These are phyloP conservation scores for Thelonectria rubi DNA, from an alignment of 2,329 filamentous ascomycete genomes.

Conservation along the genomic window DNA sequence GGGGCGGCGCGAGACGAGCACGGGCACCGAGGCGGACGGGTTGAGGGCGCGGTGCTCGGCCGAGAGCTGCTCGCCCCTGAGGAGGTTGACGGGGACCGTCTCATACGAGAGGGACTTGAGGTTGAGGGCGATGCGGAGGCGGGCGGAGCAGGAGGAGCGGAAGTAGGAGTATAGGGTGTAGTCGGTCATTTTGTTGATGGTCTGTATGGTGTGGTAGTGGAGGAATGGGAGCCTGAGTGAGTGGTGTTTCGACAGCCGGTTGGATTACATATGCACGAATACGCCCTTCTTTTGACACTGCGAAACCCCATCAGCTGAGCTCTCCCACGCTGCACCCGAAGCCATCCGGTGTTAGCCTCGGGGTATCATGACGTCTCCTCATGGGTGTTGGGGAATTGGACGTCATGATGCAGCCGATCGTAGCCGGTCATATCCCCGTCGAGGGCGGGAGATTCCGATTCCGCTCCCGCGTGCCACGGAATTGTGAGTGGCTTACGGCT, in stretches of 20 bases:
- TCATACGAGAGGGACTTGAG: conserved; percentile 62
- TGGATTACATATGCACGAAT: too few species aligned
- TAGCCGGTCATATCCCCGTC: not conserved
- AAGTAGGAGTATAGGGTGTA: conserved; percentile 67
- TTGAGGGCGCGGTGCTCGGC: conserved; percentile 58
- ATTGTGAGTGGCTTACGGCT: not conserved
- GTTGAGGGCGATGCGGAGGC: conserved; percentile 67
- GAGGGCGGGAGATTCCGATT: not conserved
- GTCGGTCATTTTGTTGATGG: conserved; percentile 33
- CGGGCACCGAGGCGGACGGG: conserved; percentile 63
- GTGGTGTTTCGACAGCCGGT: too few species aligned
- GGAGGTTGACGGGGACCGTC: conserved; percentile 60
- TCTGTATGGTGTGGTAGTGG: not conserved
- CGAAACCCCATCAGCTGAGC: too few species aligned
- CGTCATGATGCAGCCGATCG: not conserved
- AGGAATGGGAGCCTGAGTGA: not conserved
- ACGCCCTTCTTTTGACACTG: too few species aligned
- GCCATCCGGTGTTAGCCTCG: conserved; percentile 5
- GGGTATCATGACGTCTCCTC: not conserved
- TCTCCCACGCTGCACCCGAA: not conserved
- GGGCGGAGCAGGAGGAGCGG: conserved; percentile 69
- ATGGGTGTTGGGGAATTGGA: not conserved
- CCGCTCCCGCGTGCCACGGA: not conserved
- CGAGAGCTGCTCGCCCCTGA: conserved; percentile 61
- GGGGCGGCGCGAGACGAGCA: conserved; percentile 54